phyloP scores from a whole-genome alignment of 1,139 yeast species.

The Yamadazyma atlantica region DNA sequence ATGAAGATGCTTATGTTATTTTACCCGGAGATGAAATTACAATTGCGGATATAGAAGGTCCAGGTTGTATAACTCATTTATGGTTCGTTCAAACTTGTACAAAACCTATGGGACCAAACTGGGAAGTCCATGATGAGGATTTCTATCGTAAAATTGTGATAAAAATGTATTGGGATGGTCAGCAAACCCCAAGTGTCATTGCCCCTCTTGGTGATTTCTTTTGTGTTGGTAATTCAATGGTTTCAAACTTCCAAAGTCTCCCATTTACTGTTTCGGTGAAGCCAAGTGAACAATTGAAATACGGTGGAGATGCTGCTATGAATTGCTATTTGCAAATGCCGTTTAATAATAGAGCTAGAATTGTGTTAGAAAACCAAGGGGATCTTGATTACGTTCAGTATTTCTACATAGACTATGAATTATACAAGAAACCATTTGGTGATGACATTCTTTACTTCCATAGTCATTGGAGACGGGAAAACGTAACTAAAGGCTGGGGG shows the following conservation, averaged over 20 bases:
- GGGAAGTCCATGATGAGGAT: slow-evolving; percentile 5
- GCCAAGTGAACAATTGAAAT: slow-evolving; percentile 3
- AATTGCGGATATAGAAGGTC: slow-evolving; percentile 3
- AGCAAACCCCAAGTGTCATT: slow-evolving; percentile 2
- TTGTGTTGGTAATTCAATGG: slow-evolving; percentile 6
- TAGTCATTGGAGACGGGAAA: slow-evolving; percentile 4
- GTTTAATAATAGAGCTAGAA: slow-evolving; percentile 1
- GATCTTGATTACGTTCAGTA: slow-evolving; percentile 4
- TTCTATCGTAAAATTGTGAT: slow-evolving; percentile 2
- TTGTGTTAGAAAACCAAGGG: slow-evolving; percentile 3
- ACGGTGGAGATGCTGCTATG: slow-evolving; percentile 5
- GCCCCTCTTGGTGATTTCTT: slow-evolving; percentile 5
- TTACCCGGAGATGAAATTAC: slow-evolving; percentile 2
- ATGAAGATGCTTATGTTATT: slow-evolving; percentile 4
- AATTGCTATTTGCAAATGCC: slow-evolving; percentile 4
- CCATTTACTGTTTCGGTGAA: slow-evolving; percentile 5
- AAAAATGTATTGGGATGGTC: slow-evolving; percentile 3
- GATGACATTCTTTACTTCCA: slow-evolving; percentile 3
- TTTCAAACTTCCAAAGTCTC: slow-evolving; percentile 4
- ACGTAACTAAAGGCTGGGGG: slow-evolving; percentile 6
- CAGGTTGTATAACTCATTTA: slow-evolving; percentile 4
- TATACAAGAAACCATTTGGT: slow-evolving; percentile 1
- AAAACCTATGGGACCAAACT: slow-evolving; percentile 3
- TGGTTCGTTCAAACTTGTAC: slow-evolving; percentile 6
- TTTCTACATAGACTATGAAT: slow-evolving; percentile 5